phyloP scores from a whole-genome alignment of 495 filamentous ascomycete genomes.

The Lophium mytilinum region DNA sequence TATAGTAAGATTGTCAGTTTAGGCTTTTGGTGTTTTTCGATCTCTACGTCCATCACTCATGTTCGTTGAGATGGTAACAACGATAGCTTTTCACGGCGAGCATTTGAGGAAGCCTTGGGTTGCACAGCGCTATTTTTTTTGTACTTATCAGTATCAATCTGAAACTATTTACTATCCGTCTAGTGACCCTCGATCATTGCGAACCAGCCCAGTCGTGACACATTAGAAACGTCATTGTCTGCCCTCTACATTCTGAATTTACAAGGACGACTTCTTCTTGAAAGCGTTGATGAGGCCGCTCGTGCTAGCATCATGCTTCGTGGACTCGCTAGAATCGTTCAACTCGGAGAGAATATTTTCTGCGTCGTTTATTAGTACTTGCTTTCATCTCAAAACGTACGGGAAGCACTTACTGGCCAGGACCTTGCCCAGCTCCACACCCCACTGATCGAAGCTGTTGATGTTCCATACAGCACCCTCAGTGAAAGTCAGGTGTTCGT shows the following conservation, averaged over 20 bases:
- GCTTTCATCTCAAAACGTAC: no score
- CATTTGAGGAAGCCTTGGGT: no score
- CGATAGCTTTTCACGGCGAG: no score
- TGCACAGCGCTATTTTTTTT: not conserved
- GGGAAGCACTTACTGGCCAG: slow-evolving; percentile 55
- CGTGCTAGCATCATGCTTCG: slow-evolving; percentile 75
- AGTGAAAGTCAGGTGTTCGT: slow-evolving; percentile 96
- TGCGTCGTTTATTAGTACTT: slow-evolving; percentile 18
- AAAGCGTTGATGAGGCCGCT: slow-evolving; percentile 83
- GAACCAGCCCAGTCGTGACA: not conserved
- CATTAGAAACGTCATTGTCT: not conserved
- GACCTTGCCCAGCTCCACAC: slow-evolving; percentile 94
- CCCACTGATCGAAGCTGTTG: slow-evolving; percentile 99
- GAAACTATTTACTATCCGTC: not conserved
- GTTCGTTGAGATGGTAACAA: no score
- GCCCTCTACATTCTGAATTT: not conserved
- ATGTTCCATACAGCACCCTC: slow-evolving; percentile 98
- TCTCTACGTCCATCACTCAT: no score
- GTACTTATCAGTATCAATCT: not conserved
- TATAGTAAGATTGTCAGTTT: no score
- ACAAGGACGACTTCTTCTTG: slow-evolving; percentile 51
- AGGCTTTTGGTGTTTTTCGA: no score
- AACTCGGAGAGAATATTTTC: slow-evolving; percentile 44
- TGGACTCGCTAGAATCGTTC: slow-evolving; percentile 61
- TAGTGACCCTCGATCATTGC: not conserved